Conservation (phyloP, 371 early-diverging fungal genomes). For the Chytridium lagenaria region DNA sequence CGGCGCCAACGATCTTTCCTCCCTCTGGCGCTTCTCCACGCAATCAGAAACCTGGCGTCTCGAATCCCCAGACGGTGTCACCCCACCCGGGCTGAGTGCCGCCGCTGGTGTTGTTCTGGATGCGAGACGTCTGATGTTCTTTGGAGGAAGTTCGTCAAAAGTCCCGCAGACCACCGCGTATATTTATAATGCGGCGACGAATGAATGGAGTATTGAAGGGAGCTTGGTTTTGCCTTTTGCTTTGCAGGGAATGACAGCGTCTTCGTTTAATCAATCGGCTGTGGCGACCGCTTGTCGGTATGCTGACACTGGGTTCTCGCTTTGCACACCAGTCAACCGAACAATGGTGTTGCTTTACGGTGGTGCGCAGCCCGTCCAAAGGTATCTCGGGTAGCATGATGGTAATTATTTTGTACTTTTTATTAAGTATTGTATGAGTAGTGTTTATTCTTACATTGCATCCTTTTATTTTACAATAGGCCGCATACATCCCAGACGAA, state of each 20-base stretch:
- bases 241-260: slow-evolving; percentile 17
- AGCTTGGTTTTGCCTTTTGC: background rate
- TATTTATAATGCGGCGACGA: slow-evolving; percentile 22
- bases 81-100: slow-evolving; percentile 2
- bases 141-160: slow-evolving; percentile 14
- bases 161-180: slow-evolving; percentile 14
- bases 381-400: slow-evolving; percentile 12
- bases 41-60: background rate
- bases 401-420: background rate
- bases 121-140: slow-evolving; percentile 2
- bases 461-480: too few relatives aligned
- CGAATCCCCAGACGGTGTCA: background rate
- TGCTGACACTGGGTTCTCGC: background rate
- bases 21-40: slow-evolving; percentile 23
- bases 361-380: slow-evolving; percentile 12
- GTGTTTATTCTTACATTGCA: background rate
- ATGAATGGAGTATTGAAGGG: slow-evolving; percentile 1
- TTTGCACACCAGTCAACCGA: slow-evolving; percentile 23
- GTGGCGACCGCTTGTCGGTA: slow-evolving; percentile 11
- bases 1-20: slow-evolving; percentile 1
- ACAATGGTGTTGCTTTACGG: slow-evolving; percentile 22
- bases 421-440: background rate
- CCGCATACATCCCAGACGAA: slow-evolving; percentile 4
- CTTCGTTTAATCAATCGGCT: slow-evolving; percentile 11
- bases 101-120: slow-evolving; percentile 17